Conservation (phyloP, 176 grass and related monocot genomes). For the Oryza punctata region DNA sequence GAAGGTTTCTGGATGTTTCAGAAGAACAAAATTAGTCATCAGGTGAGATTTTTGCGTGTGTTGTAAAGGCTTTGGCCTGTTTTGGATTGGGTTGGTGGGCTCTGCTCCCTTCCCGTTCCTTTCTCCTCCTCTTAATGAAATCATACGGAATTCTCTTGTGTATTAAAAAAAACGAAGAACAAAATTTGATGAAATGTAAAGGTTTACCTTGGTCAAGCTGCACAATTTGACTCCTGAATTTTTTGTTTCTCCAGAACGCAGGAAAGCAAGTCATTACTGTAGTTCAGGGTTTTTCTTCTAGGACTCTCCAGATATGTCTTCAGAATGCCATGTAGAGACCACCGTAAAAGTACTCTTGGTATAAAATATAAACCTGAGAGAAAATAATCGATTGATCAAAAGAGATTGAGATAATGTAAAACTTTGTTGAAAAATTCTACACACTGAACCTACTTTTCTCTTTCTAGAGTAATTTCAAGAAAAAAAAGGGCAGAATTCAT, state of each 20-base stretch:
- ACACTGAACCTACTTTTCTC: neutral
- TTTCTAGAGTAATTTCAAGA: conserved; percentile 6
- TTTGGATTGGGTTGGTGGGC: no score
- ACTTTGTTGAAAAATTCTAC: neutral
- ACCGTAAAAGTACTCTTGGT: no score
- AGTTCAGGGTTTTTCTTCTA: neutral
- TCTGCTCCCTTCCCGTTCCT: no score
- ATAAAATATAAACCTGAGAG: conserved; percentile 4
- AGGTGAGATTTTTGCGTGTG: no score
- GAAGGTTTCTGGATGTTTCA: conserved; percentile 18
- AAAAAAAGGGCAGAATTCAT: neutral
- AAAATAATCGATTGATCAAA: neutral
- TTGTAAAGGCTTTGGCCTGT: no score
- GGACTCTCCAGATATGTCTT: conserved; percentile 13
- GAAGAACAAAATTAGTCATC: neutral
- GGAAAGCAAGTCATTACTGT: conserved; percentile 55
- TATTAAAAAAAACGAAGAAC: neutral
- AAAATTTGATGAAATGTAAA: neutral
- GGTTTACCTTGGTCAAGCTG: conserved; percentile 53
- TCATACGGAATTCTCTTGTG: no score
- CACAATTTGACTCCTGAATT: conserved; percentile 38
- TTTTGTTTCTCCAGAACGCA: conserved; percentile 39
- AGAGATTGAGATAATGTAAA: neutral
- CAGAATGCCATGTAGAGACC: neutral
- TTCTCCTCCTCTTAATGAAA: no score